Base-by-base conservation (phyloP, 768 basidiomycete species). In the Mycena galopus region DNA sequence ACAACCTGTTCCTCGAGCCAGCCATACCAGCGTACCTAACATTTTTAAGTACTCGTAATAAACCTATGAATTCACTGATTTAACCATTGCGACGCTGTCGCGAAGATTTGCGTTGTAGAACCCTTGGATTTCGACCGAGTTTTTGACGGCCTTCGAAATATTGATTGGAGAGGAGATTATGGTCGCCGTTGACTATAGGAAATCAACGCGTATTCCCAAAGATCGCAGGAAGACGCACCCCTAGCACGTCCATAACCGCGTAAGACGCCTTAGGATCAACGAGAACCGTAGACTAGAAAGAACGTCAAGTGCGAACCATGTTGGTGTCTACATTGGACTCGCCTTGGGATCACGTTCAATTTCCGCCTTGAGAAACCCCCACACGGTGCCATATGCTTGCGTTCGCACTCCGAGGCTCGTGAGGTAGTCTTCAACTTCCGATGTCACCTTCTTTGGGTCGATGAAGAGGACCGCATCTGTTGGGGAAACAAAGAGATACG, bases 91-190 rank as follows among this genome's bases (percentile, higher is more conserved):
- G 0, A 85, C 88, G 1, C 93, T 93, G 76, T 94, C 93, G 12
- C 93, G 86, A 32, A 93, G 85, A 77, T 94, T 91, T 65, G 84
- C 87, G 73, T 88, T 86, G 16, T 91, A 83, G 83, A 94, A 93
- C 0, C 93, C 93, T 76, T 88, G 88, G 16, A 93, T 83, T 76
- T 94, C 93, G 5, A 85, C 85, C 25, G 75, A 78, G 72, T 89
- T 90, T 79, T 91, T 91, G 76, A 90, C 83, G 2, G 90, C 75
- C 75, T 91, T 91, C 70, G 87, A 75, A 51, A 90, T 88, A 8
- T 90, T 87, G 16, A 92, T 85, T 7, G 91, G 90, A 0, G 91
- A 91, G 25, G 63, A 42, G 29, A 75, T 72, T 8, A 75, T 32
- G n/a, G 71, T 75, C 21, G 71, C 44, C 82, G 80, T 72, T 87